Conservation (phyloP, 164 flowering plant genomes). For the Magnolia sinica region DNA sequence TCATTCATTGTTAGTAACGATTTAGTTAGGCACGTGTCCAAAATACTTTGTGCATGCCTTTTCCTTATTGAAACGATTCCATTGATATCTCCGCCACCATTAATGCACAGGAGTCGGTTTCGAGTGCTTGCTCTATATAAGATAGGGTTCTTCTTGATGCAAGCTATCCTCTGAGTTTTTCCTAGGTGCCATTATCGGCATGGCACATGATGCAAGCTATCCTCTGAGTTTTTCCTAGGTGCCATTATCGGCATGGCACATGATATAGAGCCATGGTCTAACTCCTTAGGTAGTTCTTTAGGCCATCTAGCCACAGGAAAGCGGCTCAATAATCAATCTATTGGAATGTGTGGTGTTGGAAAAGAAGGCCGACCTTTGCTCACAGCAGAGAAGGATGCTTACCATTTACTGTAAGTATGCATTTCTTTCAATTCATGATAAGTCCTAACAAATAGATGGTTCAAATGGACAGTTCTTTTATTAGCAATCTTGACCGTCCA, state of each 20-base stretch:
- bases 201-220: not conserved
- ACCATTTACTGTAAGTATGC: no score
- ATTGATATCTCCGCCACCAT: not conserved
- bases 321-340: not conserved
- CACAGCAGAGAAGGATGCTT: not conserved
- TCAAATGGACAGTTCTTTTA: no score
- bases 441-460: no score
- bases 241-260: not conserved
- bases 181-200: not conserved
- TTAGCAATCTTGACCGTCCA: no score
- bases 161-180: not conserved
- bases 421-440: no score
- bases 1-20: not conserved
- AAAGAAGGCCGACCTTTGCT: not conserved
- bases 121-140: not conserved
- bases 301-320: not conserved
- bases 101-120: not conserved
- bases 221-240: not conserved
- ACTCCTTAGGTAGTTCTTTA: not conserved
- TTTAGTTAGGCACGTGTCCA: not conserved
- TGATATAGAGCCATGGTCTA: not conserved
- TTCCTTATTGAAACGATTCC: not conserved
- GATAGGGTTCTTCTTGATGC: not conserved
- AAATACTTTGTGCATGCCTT: not conserved
- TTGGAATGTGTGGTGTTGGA: not conserved